Evolutionary conservation across 1,284 basidiomycete genomes (phyloP).

Genomic region (Lentinus polychrous): DNA sequence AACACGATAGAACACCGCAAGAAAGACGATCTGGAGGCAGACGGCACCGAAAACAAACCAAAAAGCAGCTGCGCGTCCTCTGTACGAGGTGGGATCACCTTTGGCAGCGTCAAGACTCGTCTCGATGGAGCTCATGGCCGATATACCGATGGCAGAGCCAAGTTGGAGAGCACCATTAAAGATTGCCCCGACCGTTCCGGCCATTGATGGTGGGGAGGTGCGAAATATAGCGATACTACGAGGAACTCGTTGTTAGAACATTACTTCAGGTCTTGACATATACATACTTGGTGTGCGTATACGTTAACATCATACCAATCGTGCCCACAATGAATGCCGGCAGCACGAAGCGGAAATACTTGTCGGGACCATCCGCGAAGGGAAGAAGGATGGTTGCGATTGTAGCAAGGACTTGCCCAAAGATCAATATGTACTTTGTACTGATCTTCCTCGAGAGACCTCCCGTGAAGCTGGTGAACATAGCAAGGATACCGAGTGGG

Average conservation of each 20-base stretch:
- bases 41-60: constrained; percentile 44
- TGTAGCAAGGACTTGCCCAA: constrained; percentile 31
- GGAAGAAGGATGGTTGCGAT: constrained; percentile 37
- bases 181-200: constrained; percentile 49
- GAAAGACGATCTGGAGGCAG: constrained; percentile 24
- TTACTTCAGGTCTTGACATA: not conserved
- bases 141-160: constrained; percentile 42
- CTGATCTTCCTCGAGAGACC: constrained; percentile 29
- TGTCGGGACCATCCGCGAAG: constrained; percentile 30
- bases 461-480: constrained; percentile 32
- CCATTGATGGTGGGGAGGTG: constrained; percentile 36
- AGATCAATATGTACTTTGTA: constrained; percentile 39
- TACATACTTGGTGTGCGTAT: constrained; percentile 30
- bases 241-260: not conserved
- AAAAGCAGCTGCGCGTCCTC: constrained; percentile 38
- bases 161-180: constrained; percentile 49
- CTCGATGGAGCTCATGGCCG: constrained; percentile 41
- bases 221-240: constrained; percentile 46
- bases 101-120: constrained; percentile 32
- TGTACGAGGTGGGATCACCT: constrained; percentile 26
- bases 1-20: constrained; percentile 33
- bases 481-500: constrained; percentile 33
- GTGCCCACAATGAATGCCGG: constrained; percentile 44
- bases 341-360: constrained; percentile 42
- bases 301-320: constrained; percentile 29